phyloP scores from a whole-genome alignment of 495 filamentous ascomycete genomes.

The Bombardia bombarda region DNA sequence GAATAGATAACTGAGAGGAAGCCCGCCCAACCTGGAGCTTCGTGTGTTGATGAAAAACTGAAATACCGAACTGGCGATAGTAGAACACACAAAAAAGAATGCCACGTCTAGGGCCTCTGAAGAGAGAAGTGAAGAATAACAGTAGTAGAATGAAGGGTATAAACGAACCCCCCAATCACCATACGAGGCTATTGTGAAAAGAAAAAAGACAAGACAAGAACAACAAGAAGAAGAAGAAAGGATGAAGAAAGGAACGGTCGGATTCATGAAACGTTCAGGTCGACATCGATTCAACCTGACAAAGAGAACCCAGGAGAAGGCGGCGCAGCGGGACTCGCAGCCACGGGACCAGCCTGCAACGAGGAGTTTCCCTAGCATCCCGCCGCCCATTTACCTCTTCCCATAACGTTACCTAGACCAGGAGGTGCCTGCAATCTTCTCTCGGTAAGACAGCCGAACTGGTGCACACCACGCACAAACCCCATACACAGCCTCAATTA shows the following conservation, averaged over 20 bases:
- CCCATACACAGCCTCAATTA: no score
- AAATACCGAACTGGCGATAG: not conserved
- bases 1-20: not conserved
- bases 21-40: constrained; percentile 8
- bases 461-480: no score
- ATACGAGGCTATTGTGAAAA: not conserved
- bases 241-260: not conserved
- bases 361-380: no score
- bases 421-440: no score
- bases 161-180: not conserved
- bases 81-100: not conserved
- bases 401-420: no score
- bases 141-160: not conserved
- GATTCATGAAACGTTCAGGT: not conserved
- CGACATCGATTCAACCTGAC: not conserved
- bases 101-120: not conserved
- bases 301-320: no score
- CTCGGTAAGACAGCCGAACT: no score
- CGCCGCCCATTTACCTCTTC: no score
- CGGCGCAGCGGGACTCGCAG: no score
- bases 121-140: not conserved
- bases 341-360: no score
- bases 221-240: not conserved
- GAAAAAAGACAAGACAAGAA: not conserved
- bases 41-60: not conserved